Conservation (phyloP, 2,329 filamentous ascomycete genomes). For the Colletotrichum destructivum region DNA sequence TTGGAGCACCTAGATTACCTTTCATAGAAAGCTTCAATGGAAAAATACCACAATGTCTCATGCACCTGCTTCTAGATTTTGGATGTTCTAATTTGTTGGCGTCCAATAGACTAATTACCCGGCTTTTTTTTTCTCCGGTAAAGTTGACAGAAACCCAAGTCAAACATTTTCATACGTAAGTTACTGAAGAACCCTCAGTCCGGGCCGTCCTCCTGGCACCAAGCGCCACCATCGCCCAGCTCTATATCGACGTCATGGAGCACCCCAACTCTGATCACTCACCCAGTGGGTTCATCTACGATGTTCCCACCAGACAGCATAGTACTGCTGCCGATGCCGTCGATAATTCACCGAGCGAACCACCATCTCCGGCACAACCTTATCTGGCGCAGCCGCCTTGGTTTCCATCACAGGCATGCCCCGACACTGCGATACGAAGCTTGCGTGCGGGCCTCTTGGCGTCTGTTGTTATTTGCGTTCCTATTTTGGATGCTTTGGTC, state of each 20-base stretch:
- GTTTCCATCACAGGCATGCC: neutral
- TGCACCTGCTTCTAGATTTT: neutral
- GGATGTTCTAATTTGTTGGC: neutral
- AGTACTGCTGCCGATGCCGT: neutral
- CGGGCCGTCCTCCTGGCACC: neutral
- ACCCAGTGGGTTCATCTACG: slow-evolving; percentile 37
- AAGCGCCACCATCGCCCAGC: neutral
- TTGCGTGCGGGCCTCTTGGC: neutral
- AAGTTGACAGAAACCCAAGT: neutral
- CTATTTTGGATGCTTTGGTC: neutral
- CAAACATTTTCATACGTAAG: neutral
- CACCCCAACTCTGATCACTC: slow-evolving; percentile 8
- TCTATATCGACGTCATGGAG: neutral
- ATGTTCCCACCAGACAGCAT: slow-evolving; percentile 6
- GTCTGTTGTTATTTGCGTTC: neutral
- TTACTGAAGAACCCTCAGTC: neutral
- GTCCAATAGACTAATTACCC: neutral
- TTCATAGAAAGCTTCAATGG: slow-evolving; percentile 35
- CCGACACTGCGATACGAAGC: too few species aligned
- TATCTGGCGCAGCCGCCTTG: neutral
- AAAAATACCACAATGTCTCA: slow-evolving; percentile 31
- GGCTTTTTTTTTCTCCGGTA: neutral
- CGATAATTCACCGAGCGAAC: neutral
- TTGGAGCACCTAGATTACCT: slow-evolving; percentile 73
- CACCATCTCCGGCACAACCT: neutral